Base-by-base conservation (phyloP, 139 green algal species). In the Mychonastes homosphaera region DNA sequence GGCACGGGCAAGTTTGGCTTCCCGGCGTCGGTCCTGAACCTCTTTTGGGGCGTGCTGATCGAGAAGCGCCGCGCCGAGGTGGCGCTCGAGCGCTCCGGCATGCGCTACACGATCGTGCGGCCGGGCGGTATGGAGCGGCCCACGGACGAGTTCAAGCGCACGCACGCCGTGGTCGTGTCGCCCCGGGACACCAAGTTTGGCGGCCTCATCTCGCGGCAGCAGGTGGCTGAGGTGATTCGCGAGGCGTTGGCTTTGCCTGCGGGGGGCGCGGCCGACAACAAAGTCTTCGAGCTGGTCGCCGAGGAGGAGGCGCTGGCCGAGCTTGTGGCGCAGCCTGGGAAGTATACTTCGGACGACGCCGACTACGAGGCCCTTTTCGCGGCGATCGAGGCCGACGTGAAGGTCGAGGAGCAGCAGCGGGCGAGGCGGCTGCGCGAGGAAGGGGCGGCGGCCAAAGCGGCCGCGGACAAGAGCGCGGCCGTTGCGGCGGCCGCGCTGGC, bases 71-170 rank as follows among this genome's bases (percentile, higher is more conserved):
- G 79, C 59, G 84, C 89, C 3, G 29, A 87, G 58, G 73, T 82
- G 63, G 82, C 78, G 23, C 80, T 96, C 38, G 71, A 88, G 63
- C 36, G 28, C 16, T 88, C 74, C 58, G 86, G 86, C 63, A 83
- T 96, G 69, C 56, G 61, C 1, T 96, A 90, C 77, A 75, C 80
- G 21, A 94, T 97, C 35, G 81, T 97, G 32, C 74, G 89, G 18
- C 89, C 89, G 5, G 83, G 88, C 29, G 90, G 88, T 64, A 90
- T 95, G 86, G 88, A 95, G 76, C 65, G 80, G 3, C 82, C 88
- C 21, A 87, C 58, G 0, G 90, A 97, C 64, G 63, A 85, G 48
- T 88, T 87, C 82, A 92, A 95, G 76, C 26, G 70, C n/a, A 94
- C 79, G 6, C 78, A 97, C 79, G 93, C 93, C 63, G 53, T 95